These are phyloP conservation scores for Plectosphaerella cucumerina DNA, from an alignment of 2,329 filamentous ascomycete species.

Conservation along the genomic window DNA sequence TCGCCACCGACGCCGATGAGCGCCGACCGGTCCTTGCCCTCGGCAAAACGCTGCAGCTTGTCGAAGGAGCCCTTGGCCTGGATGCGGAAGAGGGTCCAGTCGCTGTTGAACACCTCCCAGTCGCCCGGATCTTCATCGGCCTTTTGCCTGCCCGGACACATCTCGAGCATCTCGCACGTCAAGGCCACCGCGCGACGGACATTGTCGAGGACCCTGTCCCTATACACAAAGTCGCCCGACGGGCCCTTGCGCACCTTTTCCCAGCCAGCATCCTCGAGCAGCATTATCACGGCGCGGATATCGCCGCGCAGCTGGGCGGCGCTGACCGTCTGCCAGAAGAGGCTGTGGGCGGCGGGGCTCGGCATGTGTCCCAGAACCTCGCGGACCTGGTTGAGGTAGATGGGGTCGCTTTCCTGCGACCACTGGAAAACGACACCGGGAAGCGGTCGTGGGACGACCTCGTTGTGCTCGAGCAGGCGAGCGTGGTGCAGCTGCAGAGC, in stretches of 20 bases:
- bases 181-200: slow-evolving; percentile 68
- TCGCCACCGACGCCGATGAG: slow-evolving; percentile 20
- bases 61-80: slow-evolving; percentile 65
- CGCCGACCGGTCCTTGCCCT: slow-evolving; percentile 48
- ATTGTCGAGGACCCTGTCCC: slow-evolving; percentile 70
- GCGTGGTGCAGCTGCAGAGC: slow-evolving; percentile 76
- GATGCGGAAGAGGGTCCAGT: slow-evolving; percentile 82
- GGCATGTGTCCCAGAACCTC: slow-evolving; percentile 61
- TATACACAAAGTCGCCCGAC: slow-evolving; percentile 63
- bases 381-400: slow-evolving; percentile 63
- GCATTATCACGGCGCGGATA: slow-evolving; percentile 58
- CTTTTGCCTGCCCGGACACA: slow-evolving; percentile 52
- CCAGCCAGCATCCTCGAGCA: slow-evolving; percentile 76
- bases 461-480: slow-evolving; percentile 29
- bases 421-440: slow-evolving; percentile 80
- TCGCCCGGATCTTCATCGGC: slow-evolving; percentile 51
- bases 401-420: slow-evolving; percentile 72
- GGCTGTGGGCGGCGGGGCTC: slow-evolving; percentile 68
- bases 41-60: slow-evolving; percentile 72
- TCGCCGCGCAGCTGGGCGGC: slow-evolving; percentile 71
- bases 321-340: slow-evolving; percentile 86
- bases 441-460: slow-evolving; percentile 48
- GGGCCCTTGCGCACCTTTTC: slow-evolving; percentile 67
- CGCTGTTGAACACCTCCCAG: slow-evolving; percentile 78
- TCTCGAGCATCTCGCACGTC: slow-evolving; percentile 64